Evolutionary conservation across 495 filamentous ascomycete genomes (phyloP).

Genomic region (Trichoderma parareesei): DNA sequence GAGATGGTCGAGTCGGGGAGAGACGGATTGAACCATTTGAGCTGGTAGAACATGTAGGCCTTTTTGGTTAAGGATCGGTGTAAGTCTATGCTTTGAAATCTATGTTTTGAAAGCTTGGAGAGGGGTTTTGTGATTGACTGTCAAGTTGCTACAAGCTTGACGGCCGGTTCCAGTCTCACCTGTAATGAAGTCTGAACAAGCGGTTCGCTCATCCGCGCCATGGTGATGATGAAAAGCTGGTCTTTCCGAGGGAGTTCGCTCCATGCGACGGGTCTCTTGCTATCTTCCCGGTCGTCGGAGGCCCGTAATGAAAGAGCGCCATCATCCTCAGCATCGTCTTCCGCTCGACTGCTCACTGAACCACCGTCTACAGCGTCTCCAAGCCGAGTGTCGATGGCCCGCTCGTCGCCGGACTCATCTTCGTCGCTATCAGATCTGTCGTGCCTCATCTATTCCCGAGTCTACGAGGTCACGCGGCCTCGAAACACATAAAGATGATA

Average conservation of each 20-base stretch:
- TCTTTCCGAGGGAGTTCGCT: constrained; percentile 60
- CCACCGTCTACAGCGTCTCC: background rate
- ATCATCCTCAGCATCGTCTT: background rate
- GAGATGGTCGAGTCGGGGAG: constrained; percentile 63
- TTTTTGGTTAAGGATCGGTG: constrained; percentile 7
- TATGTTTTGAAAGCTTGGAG: constrained; percentile 11
- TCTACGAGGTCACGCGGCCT: constrained; percentile 4
- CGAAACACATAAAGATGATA: background rate
- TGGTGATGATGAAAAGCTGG: constrained; percentile 65
- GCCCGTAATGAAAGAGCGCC: background rate
- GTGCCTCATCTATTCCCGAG: background rate
- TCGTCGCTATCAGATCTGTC: background rate
- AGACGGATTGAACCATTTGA: constrained; percentile 59
- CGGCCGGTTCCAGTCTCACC: constrained; percentile 18
- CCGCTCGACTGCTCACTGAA: background rate
- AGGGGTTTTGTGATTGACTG: background rate
- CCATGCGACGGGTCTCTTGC: constrained; percentile 48
- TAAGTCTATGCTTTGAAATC: background rate
- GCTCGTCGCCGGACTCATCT: background rate
- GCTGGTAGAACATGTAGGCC: constrained; percentile 73
- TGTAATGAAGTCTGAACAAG: constrained; percentile 70
- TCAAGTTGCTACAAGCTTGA: background rate
- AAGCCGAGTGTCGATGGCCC: background rate
- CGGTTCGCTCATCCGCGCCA: constrained; percentile 70
- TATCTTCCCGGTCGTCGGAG: background rate